Conservation (phyloP, 305 asterid species). For the Fraxinus velutina region DNA sequence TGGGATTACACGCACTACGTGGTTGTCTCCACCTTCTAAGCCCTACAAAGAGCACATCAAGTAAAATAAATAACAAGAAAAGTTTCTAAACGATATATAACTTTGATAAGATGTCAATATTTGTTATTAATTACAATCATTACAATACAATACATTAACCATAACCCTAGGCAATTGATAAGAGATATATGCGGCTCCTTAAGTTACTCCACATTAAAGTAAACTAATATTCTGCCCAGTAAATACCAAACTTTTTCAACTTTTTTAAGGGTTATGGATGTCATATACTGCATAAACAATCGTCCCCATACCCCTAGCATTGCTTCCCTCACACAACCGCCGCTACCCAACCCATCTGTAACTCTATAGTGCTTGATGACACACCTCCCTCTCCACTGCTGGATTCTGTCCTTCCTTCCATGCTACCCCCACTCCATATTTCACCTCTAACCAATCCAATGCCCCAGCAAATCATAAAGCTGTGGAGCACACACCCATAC, state of each 20-base stretch:
- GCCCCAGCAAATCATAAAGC: background rate
- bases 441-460: background rate
- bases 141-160: background rate
- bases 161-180: background rate
- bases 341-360: background rate
- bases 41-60: constrained; percentile 36
- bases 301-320: background rate
- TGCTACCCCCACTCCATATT: background rate
- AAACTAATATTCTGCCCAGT: background rate
- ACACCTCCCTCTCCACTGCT: constrained; percentile 6
- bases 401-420: background rate
- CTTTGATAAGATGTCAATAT: constrained; percentile 5
- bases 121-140: background rate
- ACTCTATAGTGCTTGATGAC: constrained; percentile 1
- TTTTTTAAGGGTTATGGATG: background rate
- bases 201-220: background rate
- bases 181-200: background rate
- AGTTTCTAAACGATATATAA: constrained; percentile 8
- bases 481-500: background rate
- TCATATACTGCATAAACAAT: background rate
- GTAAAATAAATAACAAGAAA: constrained; percentile 15
- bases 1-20: constrained; percentile 58
- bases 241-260: background rate
- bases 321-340: background rate
- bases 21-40: constrained; percentile 39